A percentile compares a stretch with the other conserved stretches of the same genome.
Conservation (phyloP, 208 protist genomes). For the Trypanosoma scelopori region DNA sequence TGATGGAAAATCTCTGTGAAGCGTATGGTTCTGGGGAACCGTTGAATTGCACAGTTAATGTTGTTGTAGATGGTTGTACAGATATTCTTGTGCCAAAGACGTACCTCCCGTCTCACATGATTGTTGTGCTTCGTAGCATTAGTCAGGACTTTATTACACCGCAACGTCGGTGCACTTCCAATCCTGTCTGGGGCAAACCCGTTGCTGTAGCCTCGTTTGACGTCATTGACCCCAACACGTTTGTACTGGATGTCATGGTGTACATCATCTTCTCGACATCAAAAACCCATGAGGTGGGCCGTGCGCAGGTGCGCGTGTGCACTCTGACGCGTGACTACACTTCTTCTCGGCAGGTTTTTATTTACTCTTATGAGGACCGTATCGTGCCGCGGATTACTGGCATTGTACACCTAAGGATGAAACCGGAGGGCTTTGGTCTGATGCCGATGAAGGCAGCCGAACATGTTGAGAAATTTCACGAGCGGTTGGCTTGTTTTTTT, state of each 20-base stretch:
- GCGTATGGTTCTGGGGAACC: slow-evolving; percentile 54
- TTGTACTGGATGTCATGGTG: slow-evolving; percentile 61
- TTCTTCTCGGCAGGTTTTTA: slow-evolving; percentile 67
- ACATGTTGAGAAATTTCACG: slow-evolving; percentile 63
- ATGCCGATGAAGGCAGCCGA: slow-evolving; percentile 34
- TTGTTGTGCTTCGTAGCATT: slow-evolving; percentile 65
- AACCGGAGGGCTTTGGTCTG: slow-evolving; percentile 57
- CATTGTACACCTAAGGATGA: slow-evolving; percentile 57
- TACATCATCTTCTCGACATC: slow-evolving; percentile 21
- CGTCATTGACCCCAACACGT: slow-evolving; percentile 50
- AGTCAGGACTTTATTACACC: slow-evolving; percentile 54
- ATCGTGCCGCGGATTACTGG: slow-evolving; percentile 40
- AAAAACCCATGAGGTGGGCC: slow-evolving; percentile 65
- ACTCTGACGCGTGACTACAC: slow-evolving; percentile 43
- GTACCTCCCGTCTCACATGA: slow-evolving; percentile 56
- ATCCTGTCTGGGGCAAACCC: slow-evolving; percentile 44
- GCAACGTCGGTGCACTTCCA: slow-evolving; percentile 35
- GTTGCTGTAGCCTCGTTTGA: slow-evolving; percentile 42
- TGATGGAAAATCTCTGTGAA: slow-evolving; percentile 47
- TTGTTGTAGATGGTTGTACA: slow-evolving; percentile 71
- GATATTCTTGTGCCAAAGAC: slow-evolving; percentile 46
- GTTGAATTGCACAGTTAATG: slow-evolving; percentile 26
- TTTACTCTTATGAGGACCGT: slow-evolving; percentile 41
- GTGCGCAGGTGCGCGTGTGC: slow-evolving; percentile 44
- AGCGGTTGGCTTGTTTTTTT: slow-evolving; percentile 73